phyloP scores from a whole-genome alignment of 306 rosid genomes.

The cucumber (Cucumis sativus) region DNA sequence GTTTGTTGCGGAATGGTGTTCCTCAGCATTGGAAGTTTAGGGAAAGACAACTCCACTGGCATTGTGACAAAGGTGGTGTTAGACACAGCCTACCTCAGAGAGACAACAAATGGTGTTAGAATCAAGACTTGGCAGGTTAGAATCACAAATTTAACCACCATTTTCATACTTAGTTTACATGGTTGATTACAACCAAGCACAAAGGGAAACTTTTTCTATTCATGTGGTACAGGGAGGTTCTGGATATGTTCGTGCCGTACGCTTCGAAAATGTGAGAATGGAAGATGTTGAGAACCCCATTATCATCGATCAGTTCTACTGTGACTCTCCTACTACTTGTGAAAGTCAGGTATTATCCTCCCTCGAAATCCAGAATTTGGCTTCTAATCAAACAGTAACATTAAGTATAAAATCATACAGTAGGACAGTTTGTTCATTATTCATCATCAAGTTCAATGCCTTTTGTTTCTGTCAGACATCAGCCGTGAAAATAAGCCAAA shows the following conservation, averaged over 20 bases:
- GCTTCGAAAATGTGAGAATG: slow-evolving; percentile 77
- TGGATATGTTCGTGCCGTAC: slow-evolving; percentile 75
- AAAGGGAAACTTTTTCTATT: neutral
- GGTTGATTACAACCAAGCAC: neutral
- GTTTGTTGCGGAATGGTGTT: neutral
- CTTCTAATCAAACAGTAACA: neutral
- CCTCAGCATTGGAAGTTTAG: slow-evolving; percentile 95
- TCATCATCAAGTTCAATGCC: neutral
- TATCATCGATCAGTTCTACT: slow-evolving; percentile 89
- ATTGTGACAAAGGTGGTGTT: slow-evolving; percentile 71
- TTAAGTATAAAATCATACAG: neutral
- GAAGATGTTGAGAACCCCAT: slow-evolving; percentile 80
- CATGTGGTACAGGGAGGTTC: slow-evolving; percentile 64
- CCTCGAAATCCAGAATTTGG: neutral
- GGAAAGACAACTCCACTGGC: slow-evolving; percentile 69
- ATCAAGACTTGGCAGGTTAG: slow-evolving; percentile 97
- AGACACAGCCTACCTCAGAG: slow-evolving; percentile 57
- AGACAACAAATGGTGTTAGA: slow-evolving; percentile 79
- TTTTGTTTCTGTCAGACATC: slow-evolving; percentile 36
- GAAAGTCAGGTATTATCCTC: slow-evolving; percentile 53
- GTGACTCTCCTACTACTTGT: slow-evolving; percentile 77
- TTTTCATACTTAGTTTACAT: neutral
- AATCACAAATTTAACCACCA: neutral
- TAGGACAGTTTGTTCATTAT: neutral
- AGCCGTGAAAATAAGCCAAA: slow-evolving; percentile 65